phyloP scores from a whole-genome alignment of 2,329 filamentous ascomycete species.

The Lachnum nothofagi region DNA sequence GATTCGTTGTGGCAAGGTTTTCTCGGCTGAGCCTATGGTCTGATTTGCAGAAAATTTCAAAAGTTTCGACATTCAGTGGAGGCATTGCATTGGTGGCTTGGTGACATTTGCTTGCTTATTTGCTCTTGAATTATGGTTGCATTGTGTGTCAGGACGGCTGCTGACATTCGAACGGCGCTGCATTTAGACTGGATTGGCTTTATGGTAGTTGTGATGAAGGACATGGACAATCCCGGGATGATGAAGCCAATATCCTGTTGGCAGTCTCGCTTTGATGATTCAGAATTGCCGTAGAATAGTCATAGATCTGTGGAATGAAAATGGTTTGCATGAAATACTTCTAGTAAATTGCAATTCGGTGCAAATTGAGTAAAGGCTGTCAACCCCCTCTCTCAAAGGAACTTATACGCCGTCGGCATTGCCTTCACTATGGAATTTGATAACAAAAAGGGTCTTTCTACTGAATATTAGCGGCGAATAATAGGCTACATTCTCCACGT shows the following conservation, averaged over 20 bases:
- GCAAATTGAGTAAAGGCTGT: too few species aligned
- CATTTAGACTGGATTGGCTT: conserved; percentile 5
- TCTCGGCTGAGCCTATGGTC: not conserved
- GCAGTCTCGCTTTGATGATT: not conserved
- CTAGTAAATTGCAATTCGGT: too few species aligned
- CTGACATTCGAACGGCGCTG: conserved; percentile 3
- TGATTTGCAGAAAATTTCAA: not conserved
- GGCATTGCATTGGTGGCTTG: conserved; percentile 5
- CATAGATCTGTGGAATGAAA: not conserved
- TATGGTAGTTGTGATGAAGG: not conserved
- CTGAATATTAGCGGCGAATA: too few species aligned
- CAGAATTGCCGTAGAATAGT: too few species aligned
- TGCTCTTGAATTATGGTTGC: not conserved
- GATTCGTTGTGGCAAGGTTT: not conserved
- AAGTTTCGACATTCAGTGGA: not conserved
- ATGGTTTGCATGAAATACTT: not conserved
- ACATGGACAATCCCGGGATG: not conserved
- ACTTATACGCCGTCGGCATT: too few species aligned
- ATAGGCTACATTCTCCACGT: too few species aligned
- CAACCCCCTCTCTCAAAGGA: too few species aligned
- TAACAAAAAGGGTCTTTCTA: too few species aligned
- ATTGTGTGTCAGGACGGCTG: not conserved
- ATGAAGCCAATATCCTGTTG: not conserved
- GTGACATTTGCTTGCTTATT: not conserved
- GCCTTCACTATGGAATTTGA: too few species aligned